Base-by-base conservation (phyloP, 1,139 yeast genomes). In the Hyphopichia buzzinii region DNA sequence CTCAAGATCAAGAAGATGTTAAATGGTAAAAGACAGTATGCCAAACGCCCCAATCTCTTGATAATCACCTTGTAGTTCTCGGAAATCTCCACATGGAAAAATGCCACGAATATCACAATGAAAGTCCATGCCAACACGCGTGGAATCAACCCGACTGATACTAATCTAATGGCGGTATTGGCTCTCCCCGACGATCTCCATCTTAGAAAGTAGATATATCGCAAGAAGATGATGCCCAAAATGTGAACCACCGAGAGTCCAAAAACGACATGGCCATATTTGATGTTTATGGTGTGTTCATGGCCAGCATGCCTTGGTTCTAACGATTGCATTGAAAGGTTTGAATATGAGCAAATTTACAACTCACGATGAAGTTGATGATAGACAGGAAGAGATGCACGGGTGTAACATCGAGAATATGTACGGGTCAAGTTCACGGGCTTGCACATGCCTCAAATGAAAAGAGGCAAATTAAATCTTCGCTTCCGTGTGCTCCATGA, bases 11-110 rank as follows among this genome's bases (percentile, higher is more conserved):
- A 55, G 34, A 80, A 69, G 10, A 86, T 61, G 38, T 81, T 70
- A 24, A 87, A 61, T 0, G 95, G 94, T 17, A 85, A 60, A 39
- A 83, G 56, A 2, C 83, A 76, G 46, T 79, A 84, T 0, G 87
- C 67, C 5, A 88, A 53, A 42, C 96, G 67, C 6, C 81, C 87
- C 35, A 60, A 57, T 22, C 85, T 48, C 42, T 70, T 70, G 13
- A 64, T 42, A 8, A 55, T 38, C 3, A 50, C 48, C 19, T 49
- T 34, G 35, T 54, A 54, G 44, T 57, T 45, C 33, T 58, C 55
- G 25, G 45, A 19, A 39, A 52, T 34, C 17, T 49, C 46, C 35
- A 67, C 40, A 38, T 59, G 42, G 46, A 45, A 40, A 30, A 59
- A 44, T 17, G 53, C 39, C 40, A 57, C 6, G 13, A 40, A 54